Evolutionary conservation across 768 basidiomycete genomes (phyloP).

Genomic region (Lanmaoa rubissima): DNA sequence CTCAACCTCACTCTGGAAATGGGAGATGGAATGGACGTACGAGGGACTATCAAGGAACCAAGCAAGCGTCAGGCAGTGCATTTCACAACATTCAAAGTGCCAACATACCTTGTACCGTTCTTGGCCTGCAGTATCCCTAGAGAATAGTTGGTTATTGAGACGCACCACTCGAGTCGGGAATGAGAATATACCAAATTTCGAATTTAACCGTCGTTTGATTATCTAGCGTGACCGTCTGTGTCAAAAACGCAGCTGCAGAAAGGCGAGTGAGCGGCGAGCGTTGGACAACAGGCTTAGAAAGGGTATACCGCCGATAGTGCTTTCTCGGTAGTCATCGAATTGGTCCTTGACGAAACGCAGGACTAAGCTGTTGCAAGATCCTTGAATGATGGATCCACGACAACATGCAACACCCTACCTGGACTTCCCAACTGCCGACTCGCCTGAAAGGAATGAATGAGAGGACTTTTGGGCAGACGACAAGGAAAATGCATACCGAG

Average conservation of each 20-base stretch:
- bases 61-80: not conserved
- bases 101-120: slow-evolving; percentile 83
- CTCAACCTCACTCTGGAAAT: not conserved
- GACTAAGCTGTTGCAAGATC: slow-evolving; percentile 63
- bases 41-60: slow-evolving; percentile 37
- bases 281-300: not conserved
- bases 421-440: slow-evolving; percentile 97
- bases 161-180: not conserved
- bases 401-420: slow-evolving; percentile 47
- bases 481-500: slow-evolving; percentile 56
- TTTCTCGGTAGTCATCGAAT: slow-evolving; percentile 94
- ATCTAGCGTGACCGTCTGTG: slow-evolving; percentile 92
- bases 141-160: not conserved
- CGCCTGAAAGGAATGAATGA: slow-evolving; percentile 52
- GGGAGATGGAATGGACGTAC: slow-evolving; percentile 33
- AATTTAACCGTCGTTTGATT: slow-evolving; percentile 94
- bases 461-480: not conserved
- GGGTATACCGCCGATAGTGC: slow-evolving; percentile 81
- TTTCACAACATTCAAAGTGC: not conserved
- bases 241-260: slow-evolving; percentile 85
- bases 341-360: slow-evolving; percentile 95
- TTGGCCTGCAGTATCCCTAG: slow-evolving; percentile 94
- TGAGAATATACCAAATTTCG: slow-evolving; percentile 82
- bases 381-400: slow-evolving; percentile 26
- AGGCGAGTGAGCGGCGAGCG: slow-evolving; percentile 16